A percentile compares a stretch with the other conserved stretches of the same genome.
phyloP scores from a whole-genome alignment of 257 asterid genomes.

The Mitragyna speciosa region DNA sequence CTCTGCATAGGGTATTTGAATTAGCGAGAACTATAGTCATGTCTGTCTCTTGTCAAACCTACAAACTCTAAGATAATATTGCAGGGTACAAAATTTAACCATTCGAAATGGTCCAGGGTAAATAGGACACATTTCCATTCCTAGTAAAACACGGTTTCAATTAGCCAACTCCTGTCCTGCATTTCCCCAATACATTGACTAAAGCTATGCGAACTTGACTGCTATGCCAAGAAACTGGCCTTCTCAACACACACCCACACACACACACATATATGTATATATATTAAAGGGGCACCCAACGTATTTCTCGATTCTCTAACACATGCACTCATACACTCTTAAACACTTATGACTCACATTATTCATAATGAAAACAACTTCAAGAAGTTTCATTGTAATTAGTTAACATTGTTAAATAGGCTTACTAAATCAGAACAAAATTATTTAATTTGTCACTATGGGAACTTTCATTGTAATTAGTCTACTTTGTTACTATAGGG shows the following conservation, averaged over 20 bases:
- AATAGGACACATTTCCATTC: background rate
- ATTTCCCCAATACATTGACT: no score
- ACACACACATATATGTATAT: no score
- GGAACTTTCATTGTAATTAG: no score
- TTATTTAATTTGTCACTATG: no score
- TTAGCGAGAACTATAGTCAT: background rate
- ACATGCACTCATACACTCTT: background rate
- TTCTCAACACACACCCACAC: background rate
- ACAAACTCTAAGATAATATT: background rate
- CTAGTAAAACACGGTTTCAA: background rate
- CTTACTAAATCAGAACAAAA: no score
- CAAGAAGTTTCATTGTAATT: background rate
- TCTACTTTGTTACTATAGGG: no score
- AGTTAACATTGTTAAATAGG: background rate
- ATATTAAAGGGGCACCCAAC: background rate
- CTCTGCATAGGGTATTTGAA: no score
- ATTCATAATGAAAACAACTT: background rate
- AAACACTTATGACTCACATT: background rate
- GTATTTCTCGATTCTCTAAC: background rate
- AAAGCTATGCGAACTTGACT: no score
- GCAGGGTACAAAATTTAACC: background rate
- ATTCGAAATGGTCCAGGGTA: background rate
- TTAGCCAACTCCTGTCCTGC: background rate
- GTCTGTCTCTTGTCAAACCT: background rate
- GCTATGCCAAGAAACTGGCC: background rate